phyloP scores from a whole-genome alignment of 352 stramenopile species.

The Pythium rhizo-oryzae region DNA sequence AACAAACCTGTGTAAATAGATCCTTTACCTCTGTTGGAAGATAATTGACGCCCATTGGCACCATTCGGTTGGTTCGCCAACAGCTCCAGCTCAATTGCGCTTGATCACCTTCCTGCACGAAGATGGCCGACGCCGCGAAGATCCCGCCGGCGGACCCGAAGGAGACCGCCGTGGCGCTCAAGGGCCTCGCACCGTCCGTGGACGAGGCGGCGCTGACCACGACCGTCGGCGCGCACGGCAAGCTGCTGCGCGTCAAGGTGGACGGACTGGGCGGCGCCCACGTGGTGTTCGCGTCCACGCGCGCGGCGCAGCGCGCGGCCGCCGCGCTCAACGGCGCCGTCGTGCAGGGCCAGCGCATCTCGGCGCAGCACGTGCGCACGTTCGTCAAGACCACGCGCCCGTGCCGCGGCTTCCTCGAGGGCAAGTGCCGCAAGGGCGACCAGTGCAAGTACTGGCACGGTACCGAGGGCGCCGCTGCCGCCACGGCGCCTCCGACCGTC shows the following conservation, averaged over 20 bases:
- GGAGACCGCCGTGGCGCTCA: slow-evolving; percentile 49
- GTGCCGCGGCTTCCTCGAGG: slow-evolving; percentile 60
- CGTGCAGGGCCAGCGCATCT: slow-evolving; percentile 57
- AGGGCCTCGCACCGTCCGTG: slow-evolving; percentile 45
- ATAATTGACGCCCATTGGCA: slow-evolving; percentile 28
- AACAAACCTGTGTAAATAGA: slow-evolving; percentile 20
- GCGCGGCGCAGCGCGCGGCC: slow-evolving; percentile 40
- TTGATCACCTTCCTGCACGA: neutral
- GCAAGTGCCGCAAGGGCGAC: slow-evolving; percentile 62
- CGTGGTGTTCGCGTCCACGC: slow-evolving; percentile 31
- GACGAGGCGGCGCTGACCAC: slow-evolving; percentile 49
- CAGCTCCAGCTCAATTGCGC: slow-evolving; percentile 1
- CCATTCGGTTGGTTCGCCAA: slow-evolving; percentile 19
- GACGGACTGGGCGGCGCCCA: slow-evolving; percentile 60
- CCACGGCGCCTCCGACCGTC: neutral
- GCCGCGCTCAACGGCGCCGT: slow-evolving; percentile 52
- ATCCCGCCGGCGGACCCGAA: slow-evolving; percentile 25
- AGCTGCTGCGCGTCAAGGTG: slow-evolving; percentile 52
- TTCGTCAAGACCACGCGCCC: slow-evolving; percentile 46
- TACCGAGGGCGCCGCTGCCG: neutral
- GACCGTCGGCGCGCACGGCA: slow-evolving; percentile 61
- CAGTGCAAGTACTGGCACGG: slow-evolving; percentile 63
- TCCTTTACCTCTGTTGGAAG: slow-evolving; percentile 16
- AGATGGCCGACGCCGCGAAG: slow-evolving; percentile 11
- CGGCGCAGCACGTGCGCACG: slow-evolving; percentile 39